Evolutionary conservation across 2,329 filamentous ascomycete species (phyloP).

Genomic region (Monilinia fructicola): DNA sequence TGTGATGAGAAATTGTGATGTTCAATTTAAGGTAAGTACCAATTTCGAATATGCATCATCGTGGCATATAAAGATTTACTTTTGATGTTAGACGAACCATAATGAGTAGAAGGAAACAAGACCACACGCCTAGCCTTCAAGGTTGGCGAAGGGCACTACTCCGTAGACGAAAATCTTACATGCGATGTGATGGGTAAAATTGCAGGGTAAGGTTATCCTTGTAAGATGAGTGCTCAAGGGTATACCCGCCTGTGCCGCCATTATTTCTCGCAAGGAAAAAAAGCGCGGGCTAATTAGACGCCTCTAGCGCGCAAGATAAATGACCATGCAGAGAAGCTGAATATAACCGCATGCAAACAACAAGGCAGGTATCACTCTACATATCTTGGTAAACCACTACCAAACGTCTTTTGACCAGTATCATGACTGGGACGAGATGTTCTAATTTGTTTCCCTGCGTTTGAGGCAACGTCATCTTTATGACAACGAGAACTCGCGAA

Average conservation of each 20-base stretch:
- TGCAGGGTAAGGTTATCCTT: constrained; percentile 18
- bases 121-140: not conserved
- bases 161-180: not conserved
- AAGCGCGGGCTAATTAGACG: constrained; percentile 23
- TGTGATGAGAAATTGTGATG: not conserved
- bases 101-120: not conserved
- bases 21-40: constrained; percentile 7
- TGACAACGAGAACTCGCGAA: not conserved
- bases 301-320: constrained; percentile 16
- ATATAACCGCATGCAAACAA: constrained; percentile 10
- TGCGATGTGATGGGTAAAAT: constrained; percentile 5
- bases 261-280: not conserved
- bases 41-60: constrained; percentile 17
- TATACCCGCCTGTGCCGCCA: constrained; percentile 19
- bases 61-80: constrained; percentile 7
- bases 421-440: not conserved
- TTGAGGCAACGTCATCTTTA: constrained; percentile 6
- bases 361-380: not conserved
- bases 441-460: not conserved
- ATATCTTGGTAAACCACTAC: not conserved
- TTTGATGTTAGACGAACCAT: not conserved
- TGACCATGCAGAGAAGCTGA: constrained; percentile 15
- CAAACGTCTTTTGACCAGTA: not conserved
- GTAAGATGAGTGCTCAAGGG: not conserved
- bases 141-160: too few species aligned